Base-by-base conservation (phyloP, 2,329 filamentous ascomycete species). In the Penicillium corylophilum region DNA sequence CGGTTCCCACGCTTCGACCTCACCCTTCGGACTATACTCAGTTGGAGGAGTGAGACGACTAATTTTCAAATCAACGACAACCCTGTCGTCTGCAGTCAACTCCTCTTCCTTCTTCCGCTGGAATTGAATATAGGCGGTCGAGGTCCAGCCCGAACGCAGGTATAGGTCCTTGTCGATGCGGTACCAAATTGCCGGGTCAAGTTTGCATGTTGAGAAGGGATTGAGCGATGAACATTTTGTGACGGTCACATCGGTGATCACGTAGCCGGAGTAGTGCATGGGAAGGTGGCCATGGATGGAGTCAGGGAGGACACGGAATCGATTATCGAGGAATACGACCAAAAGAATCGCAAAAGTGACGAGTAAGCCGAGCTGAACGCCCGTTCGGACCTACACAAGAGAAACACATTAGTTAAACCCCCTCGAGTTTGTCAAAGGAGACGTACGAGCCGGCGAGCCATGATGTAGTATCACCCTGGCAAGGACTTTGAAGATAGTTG, bases 161-260 rank as follows among this genome's bases (percentile, higher is more conserved):
- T 90, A 94, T 0, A 96, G 80, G 67, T 96, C 90, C 74, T 96
- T 96, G 59, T 95, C 88, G 56, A 96, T 78, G 44, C 89, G 87
- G 62, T 90, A 85, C 92, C 92, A 96, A 50, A 82, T 77, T 39
- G 83, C 75, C 33, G 79, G 72, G 64, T 94, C 87, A 56, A 94
- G 82, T 56, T 84, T 85, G 75, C 90, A 95, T 40, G 82, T 87
- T 4, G 87, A 87, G 52, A 93, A 87, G 26, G 82, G 67, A 67
- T 92, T 94, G 46, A 94, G 64, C 12, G 80, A 80, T 8, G 87
- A 90, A 74, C 92, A 96, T 46, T 81, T 86, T 16, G 83, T 81
- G 57, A 96, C 80, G 29, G 86, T 89, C 53, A 96, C 80, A 74
- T 96, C 92, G 67, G 90, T 95, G 64, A 96, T 84, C 64, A 95